Conservation (phyloP, 352 stramenopile genomes). For the Discostella stelligera region DNA sequence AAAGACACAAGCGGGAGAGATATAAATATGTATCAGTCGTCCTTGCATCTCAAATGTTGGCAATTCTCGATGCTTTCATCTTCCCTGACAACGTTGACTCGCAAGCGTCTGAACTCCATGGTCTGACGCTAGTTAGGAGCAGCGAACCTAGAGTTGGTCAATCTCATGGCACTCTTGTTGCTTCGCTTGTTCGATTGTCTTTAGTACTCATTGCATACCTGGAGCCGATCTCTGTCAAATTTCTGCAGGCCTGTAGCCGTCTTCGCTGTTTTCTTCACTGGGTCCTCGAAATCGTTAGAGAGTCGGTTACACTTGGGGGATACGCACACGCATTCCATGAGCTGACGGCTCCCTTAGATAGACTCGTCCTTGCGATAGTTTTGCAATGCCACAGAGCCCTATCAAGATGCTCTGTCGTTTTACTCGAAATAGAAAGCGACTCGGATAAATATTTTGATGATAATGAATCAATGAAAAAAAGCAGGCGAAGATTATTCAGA, state of each 20-base stretch:
- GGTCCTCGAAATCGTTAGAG: conserved; percentile 68
- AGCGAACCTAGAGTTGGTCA: conserved; percentile 73
- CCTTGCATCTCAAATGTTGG: conserved; percentile 70
- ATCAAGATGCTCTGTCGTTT: conserved; percentile 63
- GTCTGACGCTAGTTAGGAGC: conserved; percentile 71
- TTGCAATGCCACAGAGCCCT: conserved; percentile 77
- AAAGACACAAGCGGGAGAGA: conserved; percentile 36
- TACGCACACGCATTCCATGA: conserved; percentile 72
- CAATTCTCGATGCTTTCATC: conserved; percentile 81
- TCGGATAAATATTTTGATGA: conserved; percentile 67
- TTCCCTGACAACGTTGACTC: conserved; percentile 80
- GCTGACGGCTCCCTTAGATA: conserved; percentile 66
- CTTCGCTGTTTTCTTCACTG: conserved; percentile 79
- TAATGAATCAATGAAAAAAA: conserved; percentile 64
- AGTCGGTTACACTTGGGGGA: conserved; percentile 69
- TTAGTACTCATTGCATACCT: conserved; percentile 73
- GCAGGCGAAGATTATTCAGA: conserved; percentile 43
- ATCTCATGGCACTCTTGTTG: conserved; percentile 74
- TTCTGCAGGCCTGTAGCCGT: conserved; percentile 76
- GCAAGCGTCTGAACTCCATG: conserved; percentile 68
- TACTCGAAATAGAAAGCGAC: conserved; percentile 72
- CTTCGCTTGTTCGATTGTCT: conserved; percentile 73
- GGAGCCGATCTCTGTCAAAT: conserved; percentile 75
- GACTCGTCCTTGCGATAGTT: conserved; percentile 72
- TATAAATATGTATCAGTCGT: conserved; percentile 65